Evolutionary conservation across 306 rosid species (phyloP), one percentile per base, ranked within the genome.

Genomic region (Hippophae rhamnoides): DNA sequence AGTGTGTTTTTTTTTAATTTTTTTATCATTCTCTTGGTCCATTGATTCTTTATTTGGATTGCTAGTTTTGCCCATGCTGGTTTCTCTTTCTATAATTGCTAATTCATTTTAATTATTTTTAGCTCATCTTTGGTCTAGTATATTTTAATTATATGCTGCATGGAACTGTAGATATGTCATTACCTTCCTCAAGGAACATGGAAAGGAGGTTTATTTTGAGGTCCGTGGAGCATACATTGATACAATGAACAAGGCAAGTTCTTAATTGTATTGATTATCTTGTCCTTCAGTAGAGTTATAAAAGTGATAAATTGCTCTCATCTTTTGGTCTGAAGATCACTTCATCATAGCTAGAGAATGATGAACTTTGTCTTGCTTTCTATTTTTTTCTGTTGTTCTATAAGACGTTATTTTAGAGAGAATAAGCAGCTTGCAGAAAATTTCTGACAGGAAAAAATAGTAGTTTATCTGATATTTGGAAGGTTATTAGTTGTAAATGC

Each of bases 141-240:
- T 38, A 65, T 76, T 76, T 58, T 71, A 52, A 70, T 67, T 54
- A 69, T 31, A 68, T 44, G 42, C 66, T 56, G 56, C 47, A 47
- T 70, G 77, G 52, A 67, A 67, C 66, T 78, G 82, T 65, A 90
- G 97, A 80, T 90, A 90, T 58, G 65, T 85, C 55, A 67, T 87
- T 62, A 81, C 77, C 69, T 90, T 90, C 68, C 89, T 90, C 74
- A 85, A 90, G 81, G 95, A 87, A 76, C 96, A 90, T 60, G 86
- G 98, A 58, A 90, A 87, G 70, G 98, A 90, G 72, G 79, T 85
- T 57, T 85, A 82, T 56, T 81, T 62, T 56, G 98, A 90, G 84
- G 87, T 90, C 70, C 90, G 92, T 54, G 88, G 78, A 50, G 98
- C 96, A 2, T 90, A 90, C 76, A 81, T 81, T 48, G 98, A 90